phyloP scores from a whole-genome alignment of 164 flowering plant genomes.

The Vitis vinifera region ASM3070453v1 NC_081808.1:20840001-20840500 shows the following conservation, averaged over 20 bases:
- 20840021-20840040: conserved; percentile 13
- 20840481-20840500: conserved; percentile 58
- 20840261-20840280: conserved; percentile 63
- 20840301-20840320: conserved; percentile 54
- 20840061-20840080: conserved; percentile 2
- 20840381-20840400: no score
- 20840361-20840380: neutral
- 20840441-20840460: conserved; percentile 57
- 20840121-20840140: conserved; percentile 39
- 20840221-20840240: conserved; percentile 76
- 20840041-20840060: conserved; percentile 3
- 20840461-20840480: conserved; percentile 55
- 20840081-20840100: neutral
- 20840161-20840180: conserved; percentile 59
- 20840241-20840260: conserved; percentile 71
- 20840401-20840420: neutral
- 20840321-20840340: conserved; percentile 27
- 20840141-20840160: conserved; percentile 75
- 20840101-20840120: neutral
- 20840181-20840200: conserved; percentile 78
- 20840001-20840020: conserved; percentile 20
- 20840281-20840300: conserved; percentile 40
- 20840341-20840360: neutral
- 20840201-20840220: conserved; percentile 64
- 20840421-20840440: conserved; percentile 53